phyloP scores from a whole-genome alignment of 2,329 filamentous ascomycete species.

The Passalora sequoiae region DNA sequence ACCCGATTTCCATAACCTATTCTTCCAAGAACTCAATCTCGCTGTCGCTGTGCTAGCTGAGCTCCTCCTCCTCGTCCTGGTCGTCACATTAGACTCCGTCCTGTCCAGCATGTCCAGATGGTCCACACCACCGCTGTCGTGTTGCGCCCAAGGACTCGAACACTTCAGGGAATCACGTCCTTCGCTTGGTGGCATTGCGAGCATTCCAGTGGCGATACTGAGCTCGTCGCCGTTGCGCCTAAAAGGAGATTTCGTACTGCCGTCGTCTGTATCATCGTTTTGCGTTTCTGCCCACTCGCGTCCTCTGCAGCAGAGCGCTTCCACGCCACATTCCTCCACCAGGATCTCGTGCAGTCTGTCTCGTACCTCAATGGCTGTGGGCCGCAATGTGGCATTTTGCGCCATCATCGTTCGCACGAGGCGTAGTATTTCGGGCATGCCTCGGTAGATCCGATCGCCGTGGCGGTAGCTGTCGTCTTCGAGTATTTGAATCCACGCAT shows the following conservation, averaged over 20 bases:
- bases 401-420: slow-evolving; percentile 42
- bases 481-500: slow-evolving; percentile 60
- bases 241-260: slow-evolving; percentile 6
- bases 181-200: slow-evolving; percentile 10
- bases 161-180: slow-evolving; percentile 10
- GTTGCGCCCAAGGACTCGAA: too few relatives aligned
- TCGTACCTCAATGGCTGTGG: slow-evolving; percentile 39
- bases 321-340: slow-evolving; percentile 26
- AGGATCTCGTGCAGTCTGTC: slow-evolving; percentile 33
- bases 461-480: slow-evolving; percentile 23
- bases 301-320: slow-evolving; percentile 29
- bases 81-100: slow-evolving; percentile 9
- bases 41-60: slow-evolving; percentile 17
- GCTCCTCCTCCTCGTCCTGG: slow-evolving; percentile 8
- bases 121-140: slow-evolving; percentile 2
- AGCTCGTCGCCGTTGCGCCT: slow-evolving; percentile 10
- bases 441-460: slow-evolving; percentile 33
- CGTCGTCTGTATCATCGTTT: slow-evolving; percentile 9
- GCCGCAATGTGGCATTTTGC: slow-evolving; percentile 38
- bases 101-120: slow-evolving; percentile 7
- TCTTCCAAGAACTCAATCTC: slow-evolving; percentile 18
- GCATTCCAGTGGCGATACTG: slow-evolving; percentile 17
- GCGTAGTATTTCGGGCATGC: slow-evolving; percentile 38
- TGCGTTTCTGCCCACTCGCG: slow-evolving; percentile 23
- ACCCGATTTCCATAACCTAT: slow-evolving; percentile 10